phyloP scores from a whole-genome alignment of 495 filamentous ascomycete genomes.

The Acidiella bohemica region DNA sequence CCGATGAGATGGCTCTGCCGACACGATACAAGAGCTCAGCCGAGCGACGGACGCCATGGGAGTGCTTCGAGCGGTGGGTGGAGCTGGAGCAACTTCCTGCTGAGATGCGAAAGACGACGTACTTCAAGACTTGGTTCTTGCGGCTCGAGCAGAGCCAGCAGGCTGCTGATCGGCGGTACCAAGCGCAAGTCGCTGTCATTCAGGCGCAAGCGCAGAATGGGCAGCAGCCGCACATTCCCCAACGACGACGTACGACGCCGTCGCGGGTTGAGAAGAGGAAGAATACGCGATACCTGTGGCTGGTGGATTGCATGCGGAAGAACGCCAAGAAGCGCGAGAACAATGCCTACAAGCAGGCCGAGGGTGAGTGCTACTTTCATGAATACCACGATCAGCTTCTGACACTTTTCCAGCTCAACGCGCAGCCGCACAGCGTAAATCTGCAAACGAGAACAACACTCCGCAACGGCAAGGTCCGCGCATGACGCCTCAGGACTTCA shows the following conservation, averaged over 20 bases:
- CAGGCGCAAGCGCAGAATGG: conserved; percentile 43
- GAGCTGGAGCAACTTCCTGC: conserved; percentile 73
- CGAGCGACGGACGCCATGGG: conserved; percentile 90
- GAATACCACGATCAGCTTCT: conserved; percentile 1
- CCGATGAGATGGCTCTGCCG: conserved; percentile 56
- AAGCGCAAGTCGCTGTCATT: conserved; percentile 42
- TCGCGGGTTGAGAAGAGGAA: conserved; percentile 72
- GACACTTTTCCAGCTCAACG: conserved; percentile 22
- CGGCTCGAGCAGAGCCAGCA: conserved; percentile 69
- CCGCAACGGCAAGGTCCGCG: conserved; percentile 29
- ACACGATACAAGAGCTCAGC: conserved; percentile 67
- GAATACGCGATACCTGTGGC: conserved; percentile 68
- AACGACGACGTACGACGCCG: conserved; percentile 55
- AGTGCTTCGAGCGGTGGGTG: conserved; percentile 96
- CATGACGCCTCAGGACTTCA: conserved; percentile 77
- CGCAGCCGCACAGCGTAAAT: conserved; percentile 26
- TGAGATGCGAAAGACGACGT: conserved; percentile 86
- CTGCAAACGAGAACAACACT: conserved; percentile 23
- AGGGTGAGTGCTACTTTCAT: conserved; percentile 37
- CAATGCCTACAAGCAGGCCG: conserved; percentile 69
- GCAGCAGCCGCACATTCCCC: conserved; percentile 41
- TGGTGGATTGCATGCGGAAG: conserved; percentile 92
- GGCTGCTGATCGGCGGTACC: conserved; percentile 42
- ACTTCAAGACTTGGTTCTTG: conserved; percentile 72
- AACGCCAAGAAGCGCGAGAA: conserved; percentile 87